Evolutionary conservation across 305 asterid genomes (phyloP), one percentile per base, ranked within the genome.

Genomic region (Solanum hybrid): DNA sequence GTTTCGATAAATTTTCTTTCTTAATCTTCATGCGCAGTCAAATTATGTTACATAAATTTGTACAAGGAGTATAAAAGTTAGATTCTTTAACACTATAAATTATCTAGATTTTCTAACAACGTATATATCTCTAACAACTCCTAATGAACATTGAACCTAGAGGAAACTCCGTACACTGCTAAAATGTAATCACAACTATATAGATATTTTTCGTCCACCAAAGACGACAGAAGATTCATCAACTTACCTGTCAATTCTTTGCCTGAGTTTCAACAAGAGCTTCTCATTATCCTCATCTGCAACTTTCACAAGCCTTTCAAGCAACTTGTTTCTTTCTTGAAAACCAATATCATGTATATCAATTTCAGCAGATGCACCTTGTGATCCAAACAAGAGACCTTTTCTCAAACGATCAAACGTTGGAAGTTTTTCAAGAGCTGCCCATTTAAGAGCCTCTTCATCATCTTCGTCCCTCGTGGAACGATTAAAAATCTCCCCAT

Each of bases 361-460:
- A 26, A 89, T 56, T 37, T 89, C 89, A 34, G 78, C 51, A 27
- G 89, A 35, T 4, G 29, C 72, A 6, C 89, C 91, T 7, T 64
- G 38, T 12, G 79, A 87, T 38, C 91, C 91, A 40, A 60, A 77
- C 24, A 89, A 26, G 73, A 89, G 31, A 31, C 89, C 91, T 60
- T 86, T 86, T 64, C 89, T 86, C 34, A 89, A 60, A 16, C 88
- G 82, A 26, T 79, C 71, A 9, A 86, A 86, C 0, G 91, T 89
- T 4, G 91, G 89, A 32, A 89, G 91, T 38, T 86, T 89, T 56
- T 86, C 91, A 1, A 86, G 91, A 20, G 91, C 87, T 10, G 89
- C 91, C 89, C 91, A 89, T 86, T 86, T 89, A 13, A 89, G 89
- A 17, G 91, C 91, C 20, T 89, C 91, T 40, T 89, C 89, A 24